These are phyloP conservation scores for Paramecium tetraurelia DNA, from an alignment of 73 alveolate species.

Conservation along the genomic window DNA sequence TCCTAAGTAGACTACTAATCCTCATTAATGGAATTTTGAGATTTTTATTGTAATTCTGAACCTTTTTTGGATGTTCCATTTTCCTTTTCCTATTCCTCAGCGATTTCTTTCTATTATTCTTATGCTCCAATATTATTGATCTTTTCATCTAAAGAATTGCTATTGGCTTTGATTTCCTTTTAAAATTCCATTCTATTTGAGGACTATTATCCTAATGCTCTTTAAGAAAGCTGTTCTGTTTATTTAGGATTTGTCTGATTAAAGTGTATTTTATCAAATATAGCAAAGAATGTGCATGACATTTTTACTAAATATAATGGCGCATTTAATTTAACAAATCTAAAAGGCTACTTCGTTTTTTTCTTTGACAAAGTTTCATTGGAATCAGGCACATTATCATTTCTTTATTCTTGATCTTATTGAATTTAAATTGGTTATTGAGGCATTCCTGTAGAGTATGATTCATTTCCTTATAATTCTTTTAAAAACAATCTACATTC, in stretches of 20 bases:
- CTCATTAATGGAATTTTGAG: neutral
- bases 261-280: neutral
- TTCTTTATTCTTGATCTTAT: neutral
- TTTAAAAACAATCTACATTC: neutral
- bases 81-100: neutral
- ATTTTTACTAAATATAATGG: slow-evolving; percentile 11
- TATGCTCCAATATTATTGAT: neutral
- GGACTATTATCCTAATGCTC: neutral
- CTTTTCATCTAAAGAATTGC: neutral
- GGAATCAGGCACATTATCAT: neutral
- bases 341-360: neutral
- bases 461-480: neutral
- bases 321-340: neutral
- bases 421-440: neutral
- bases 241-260: neutral
- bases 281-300: slow-evolving; percentile 35
- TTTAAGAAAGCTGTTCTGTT: neutral
- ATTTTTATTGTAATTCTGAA: neutral
- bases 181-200: slow-evolving; percentile 3
- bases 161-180: neutral
- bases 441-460: neutral
- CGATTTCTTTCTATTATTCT: neutral
- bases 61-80: neutral
- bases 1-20: neutral
- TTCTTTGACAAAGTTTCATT: neutral